Conservation (phyloP, 192 early-diverging fungal species). For the Umbelopsis isabellina region DNA sequence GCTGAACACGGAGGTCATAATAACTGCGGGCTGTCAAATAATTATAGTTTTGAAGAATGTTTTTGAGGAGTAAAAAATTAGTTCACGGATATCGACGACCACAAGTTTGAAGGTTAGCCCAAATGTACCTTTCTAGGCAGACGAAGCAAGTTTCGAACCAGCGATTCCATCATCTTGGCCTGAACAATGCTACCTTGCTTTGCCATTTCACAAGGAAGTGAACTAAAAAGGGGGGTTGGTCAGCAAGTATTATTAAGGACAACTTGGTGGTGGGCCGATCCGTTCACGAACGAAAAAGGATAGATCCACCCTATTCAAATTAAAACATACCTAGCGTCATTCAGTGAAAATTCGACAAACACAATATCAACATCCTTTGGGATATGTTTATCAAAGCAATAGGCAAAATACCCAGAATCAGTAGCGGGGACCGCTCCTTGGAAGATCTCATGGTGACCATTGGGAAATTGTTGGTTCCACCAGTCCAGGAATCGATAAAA, state of each 20-base stretch:
- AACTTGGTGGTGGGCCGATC: background rate
- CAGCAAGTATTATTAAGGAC: background rate
- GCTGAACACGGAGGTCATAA: conserved; percentile 18
- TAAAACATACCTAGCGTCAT: conserved; percentile 29
- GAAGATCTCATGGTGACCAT: conserved; percentile 10
- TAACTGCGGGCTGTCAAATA: conserved; percentile 19
- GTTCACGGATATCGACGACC: background rate
- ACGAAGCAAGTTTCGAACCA: conserved; percentile 26
- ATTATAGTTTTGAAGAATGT: background rate
- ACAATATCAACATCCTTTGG: conserved; percentile 27
- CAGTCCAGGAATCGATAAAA: conserved; percentile 22
- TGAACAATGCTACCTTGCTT: conserved; percentile 5
- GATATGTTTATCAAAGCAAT: conserved; percentile 25
- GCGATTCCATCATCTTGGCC: conserved; percentile 29
- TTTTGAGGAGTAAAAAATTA: too few relatives aligned
- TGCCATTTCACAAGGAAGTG: conserved; percentile 19
- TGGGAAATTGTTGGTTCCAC: conserved; percentile 24
- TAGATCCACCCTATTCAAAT: background rate
- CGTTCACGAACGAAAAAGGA: background rate
- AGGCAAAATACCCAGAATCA: conserved; percentile 27
- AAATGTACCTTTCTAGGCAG: conserved; percentile 27
- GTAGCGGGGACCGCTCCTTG: conserved; percentile 24
- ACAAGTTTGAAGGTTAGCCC: background rate
- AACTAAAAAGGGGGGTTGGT: background rate
- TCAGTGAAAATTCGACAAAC: conserved; percentile 24